phyloP scores from a whole-genome alignment of 2,329 filamentous ascomycete genomes.

The Rhinocladiella mackenziei region DNA sequence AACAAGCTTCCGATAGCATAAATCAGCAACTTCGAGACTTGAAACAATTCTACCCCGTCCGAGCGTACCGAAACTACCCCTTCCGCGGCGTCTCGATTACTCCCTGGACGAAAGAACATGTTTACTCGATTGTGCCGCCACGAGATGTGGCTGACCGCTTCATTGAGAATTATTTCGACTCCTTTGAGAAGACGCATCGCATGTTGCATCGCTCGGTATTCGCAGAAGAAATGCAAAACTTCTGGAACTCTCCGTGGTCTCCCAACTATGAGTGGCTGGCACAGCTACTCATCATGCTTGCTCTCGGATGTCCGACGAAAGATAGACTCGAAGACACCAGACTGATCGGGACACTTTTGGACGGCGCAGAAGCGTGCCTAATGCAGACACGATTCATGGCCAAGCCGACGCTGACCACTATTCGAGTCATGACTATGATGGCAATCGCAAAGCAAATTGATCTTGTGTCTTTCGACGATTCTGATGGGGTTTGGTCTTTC shows the following conservation, averaged over 20 bases:
- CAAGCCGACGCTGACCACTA: neutral
- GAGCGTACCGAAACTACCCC: neutral
- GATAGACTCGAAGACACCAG: neutral
- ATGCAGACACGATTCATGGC: neutral
- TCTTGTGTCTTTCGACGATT: neutral
- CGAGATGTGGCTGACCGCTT: neutral
- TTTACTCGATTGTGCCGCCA: neutral
- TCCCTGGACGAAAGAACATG: neutral
- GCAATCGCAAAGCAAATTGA: neutral
- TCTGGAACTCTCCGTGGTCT: neutral
- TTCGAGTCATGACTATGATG: slow-evolving; percentile 1
- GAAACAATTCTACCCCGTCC: slow-evolving; percentile 2
- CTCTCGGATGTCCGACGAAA: neutral
- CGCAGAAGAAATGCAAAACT: neutral
- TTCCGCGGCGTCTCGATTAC: neutral
- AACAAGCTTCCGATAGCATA: neutral
- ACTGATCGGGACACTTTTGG: neutral
- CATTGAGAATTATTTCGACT: neutral
- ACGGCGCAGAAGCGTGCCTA: neutral
- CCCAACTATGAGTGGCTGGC: neutral
- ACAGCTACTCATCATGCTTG: slow-evolving; percentile 1
- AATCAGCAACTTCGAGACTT: neutral
- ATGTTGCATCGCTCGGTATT: neutral
- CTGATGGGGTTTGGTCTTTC: neutral
- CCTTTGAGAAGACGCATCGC: neutral